Conservation (phyloP, 805 yeast species). For the Zygoascus biomembranicola region DNA sequence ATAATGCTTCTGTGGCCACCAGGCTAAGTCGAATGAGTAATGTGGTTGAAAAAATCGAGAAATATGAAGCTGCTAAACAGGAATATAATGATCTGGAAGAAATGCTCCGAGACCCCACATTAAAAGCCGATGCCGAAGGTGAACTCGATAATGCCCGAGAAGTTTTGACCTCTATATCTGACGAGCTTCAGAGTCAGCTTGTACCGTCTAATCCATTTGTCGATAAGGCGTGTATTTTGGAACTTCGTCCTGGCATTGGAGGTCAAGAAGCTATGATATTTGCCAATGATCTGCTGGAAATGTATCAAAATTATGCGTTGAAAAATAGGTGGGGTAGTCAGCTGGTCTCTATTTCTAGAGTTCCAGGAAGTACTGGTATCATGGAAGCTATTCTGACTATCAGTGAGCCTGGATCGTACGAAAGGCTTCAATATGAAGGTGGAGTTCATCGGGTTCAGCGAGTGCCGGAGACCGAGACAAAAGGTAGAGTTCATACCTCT, state of each 20-base stretch:
- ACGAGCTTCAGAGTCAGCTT: conserved; percentile 40
- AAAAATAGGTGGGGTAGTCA: conserved; percentile 58
- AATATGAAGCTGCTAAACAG: conserved; percentile 28
- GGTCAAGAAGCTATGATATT: conserved; percentile 90
- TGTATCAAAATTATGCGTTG: conserved; percentile 72
- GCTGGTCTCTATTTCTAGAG: conserved; percentile 47
- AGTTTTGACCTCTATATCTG: conserved; percentile 34
- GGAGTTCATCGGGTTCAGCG: conserved; percentile 97
- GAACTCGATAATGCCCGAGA: conserved; percentile 49
- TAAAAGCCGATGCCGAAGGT: conserved; percentile 49
- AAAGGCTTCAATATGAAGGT: conserved; percentile 68
- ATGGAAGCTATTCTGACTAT: conserved; percentile 69
- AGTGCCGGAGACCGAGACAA: conserved; percentile 85
- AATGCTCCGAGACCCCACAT: conserved; percentile 38
- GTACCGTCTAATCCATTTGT: conserved; percentile 72
- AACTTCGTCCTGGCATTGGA: conserved; percentile 92
- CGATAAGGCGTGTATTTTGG: conserved; percentile 71
- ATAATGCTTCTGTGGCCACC: conserved; percentile 42
- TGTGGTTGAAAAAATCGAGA: conserved; percentile 35
- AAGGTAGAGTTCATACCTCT: conserved; percentile 92
- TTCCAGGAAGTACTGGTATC: conserved; percentile 48
- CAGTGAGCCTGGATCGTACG: conserved; percentile 71
- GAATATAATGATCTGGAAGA: conserved; percentile 36
- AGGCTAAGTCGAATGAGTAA: conserved; percentile 38
- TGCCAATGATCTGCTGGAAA: conserved; percentile 65